These are phyloP conservation scores for Dioscorea dumetorum DNA, from an alignment of 106 monocot species.

Conservation along the genomic window DNA sequence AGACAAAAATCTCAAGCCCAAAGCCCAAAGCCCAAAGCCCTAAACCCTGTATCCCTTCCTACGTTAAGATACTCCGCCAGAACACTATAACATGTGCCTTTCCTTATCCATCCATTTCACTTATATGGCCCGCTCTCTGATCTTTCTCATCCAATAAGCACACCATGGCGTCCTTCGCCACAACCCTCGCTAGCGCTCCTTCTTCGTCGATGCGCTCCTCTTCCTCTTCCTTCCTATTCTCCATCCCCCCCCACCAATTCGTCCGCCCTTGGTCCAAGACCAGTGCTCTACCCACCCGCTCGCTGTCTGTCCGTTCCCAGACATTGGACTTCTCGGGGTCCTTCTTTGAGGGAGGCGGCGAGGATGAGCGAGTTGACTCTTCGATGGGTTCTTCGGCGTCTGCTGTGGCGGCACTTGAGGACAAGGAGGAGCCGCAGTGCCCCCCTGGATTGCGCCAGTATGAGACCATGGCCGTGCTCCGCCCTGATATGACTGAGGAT, in stretches of 20 bases:
- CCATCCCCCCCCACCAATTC: slow-evolving; percentile 1
- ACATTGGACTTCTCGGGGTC: slow-evolving; percentile 67
- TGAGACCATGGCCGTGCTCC: slow-evolving; percentile 88
- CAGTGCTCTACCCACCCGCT: too few species aligned
- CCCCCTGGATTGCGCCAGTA: slow-evolving; percentile 81
- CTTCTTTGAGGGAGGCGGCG: slow-evolving; percentile 47
- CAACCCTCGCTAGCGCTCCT: slow-evolving; percentile 25
- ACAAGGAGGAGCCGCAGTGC: slow-evolving; percentile 85
- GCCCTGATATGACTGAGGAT: slow-evolving; percentile 93
- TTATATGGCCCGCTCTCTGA: too few species aligned
- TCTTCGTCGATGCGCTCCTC: slow-evolving; percentile 10
- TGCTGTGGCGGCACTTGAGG: slow-evolving; percentile 33
- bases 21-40: too few species aligned
- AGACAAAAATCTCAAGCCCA: too few species aligned
- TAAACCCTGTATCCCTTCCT: too few species aligned
- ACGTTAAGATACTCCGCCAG: too few species aligned
- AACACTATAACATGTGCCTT: too few species aligned
- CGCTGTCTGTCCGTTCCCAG: slow-evolving; percentile 21
- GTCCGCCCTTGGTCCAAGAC: too few species aligned
- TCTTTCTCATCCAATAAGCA: background rate
- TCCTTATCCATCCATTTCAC: too few species aligned
- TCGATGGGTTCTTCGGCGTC: slow-evolving; percentile 20
- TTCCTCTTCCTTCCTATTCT: slow-evolving; percentile 10
- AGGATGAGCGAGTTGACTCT: slow-evolving; percentile 11
- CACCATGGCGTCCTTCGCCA: background rate